phyloP scores from a whole-genome alignment of 1,139 yeast genomes.

The Suhomyces chickasaworum region DNA sequence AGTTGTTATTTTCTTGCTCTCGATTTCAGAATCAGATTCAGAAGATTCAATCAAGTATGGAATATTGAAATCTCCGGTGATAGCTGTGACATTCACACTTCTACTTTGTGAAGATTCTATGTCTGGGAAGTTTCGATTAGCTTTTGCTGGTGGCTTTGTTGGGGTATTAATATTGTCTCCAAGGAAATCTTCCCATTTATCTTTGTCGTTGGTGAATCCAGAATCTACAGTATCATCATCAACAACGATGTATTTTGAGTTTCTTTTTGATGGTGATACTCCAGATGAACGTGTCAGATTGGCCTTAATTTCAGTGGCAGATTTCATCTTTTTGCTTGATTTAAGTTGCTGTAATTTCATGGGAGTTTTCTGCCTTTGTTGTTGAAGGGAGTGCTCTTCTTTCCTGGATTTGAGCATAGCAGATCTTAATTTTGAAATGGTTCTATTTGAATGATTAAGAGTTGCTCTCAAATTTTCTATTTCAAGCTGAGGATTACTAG shows the following conservation, averaged over 20 bases:
- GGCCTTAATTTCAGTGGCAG: conserved; percentile 16
- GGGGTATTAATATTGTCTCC: conserved; percentile 33
- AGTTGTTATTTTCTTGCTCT: conserved; percentile 10
- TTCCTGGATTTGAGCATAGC: conserved; percentile 47
- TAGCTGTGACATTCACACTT: conserved; percentile 18
- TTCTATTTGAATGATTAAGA: conserved; percentile 64
- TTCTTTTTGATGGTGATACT: conserved; percentile 41
- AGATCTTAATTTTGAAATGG: conserved; percentile 56
- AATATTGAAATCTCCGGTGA: conserved; percentile 21
- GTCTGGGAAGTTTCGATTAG: conserved; percentile 21
- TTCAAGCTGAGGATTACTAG: conserved; percentile 58
- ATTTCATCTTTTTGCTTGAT: conserved; percentile 26
- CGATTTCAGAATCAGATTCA: conserved; percentile 32
- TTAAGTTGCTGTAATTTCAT: conserved; percentile 19
- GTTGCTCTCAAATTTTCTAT: conserved; percentile 69
- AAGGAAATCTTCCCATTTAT: conserved; percentile 47
- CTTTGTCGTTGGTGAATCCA: conserved; percentile 25
- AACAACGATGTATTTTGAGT: conserved; percentile 34
- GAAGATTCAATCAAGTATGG: conserved; percentile 38
- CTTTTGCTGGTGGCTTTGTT: conserved; percentile 22
- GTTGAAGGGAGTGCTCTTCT: conserved; percentile 20
- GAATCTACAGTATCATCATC: conserved; percentile 21
- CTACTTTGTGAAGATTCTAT: conserved; percentile 21
- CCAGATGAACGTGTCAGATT: conserved; percentile 19
- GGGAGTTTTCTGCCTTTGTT: conserved; percentile 16